phyloP scores from a whole-genome alignment of 441 rosid genomes.

The Oxalis stricta region DNA sequence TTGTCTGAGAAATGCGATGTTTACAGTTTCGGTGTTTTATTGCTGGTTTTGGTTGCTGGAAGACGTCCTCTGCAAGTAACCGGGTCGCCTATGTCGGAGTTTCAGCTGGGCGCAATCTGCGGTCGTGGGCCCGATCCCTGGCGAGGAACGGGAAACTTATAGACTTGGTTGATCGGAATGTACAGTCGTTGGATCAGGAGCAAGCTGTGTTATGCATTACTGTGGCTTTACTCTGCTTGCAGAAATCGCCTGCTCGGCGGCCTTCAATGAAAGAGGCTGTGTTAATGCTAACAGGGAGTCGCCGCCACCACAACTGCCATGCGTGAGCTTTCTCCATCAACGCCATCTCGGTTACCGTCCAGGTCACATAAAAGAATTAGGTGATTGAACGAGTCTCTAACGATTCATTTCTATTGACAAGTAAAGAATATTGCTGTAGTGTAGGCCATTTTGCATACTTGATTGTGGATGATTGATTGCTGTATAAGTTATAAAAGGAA shows the following conservation, averaged over 20 bases:
- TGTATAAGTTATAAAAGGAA: too few relatives aligned
- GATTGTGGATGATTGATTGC: conserved; percentile 13
- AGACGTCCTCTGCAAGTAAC: conserved; percentile 76
- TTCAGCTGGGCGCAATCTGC: conserved; percentile 77
- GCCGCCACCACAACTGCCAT: conserved; percentile 49
- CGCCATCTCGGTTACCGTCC: conserved; percentile 41
- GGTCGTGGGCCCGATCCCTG: conserved; percentile 78
- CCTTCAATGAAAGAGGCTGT: conserved; percentile 78
- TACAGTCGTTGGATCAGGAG: conserved; percentile 40
- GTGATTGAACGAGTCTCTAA: conserved; percentile 26
- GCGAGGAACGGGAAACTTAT: conserved; percentile 59
- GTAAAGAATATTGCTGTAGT: conserved; percentile 3
- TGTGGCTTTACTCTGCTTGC: conserved; percentile 77
- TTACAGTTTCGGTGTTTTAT: conserved; percentile 70
- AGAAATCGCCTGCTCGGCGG: conserved; percentile 52
- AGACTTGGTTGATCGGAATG: conserved; percentile 61
- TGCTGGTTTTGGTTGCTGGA: conserved; percentile 73
- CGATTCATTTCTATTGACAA: not conserved
- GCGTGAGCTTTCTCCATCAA: conserved; percentile 77
- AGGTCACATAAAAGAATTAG: conserved; percentile 42
- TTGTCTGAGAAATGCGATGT: conserved; percentile 82
- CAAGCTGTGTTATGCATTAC: conserved; percentile 69
- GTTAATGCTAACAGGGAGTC: conserved; percentile 53
- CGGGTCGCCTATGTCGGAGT: conserved; percentile 58
- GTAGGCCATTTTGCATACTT: conserved; percentile 8